Evolutionary conservation across 192 early-diverging fungal genomes (phyloP), one percentile per base, ranked within the genome.

Genomic region (Coemansia sp.): DNA sequence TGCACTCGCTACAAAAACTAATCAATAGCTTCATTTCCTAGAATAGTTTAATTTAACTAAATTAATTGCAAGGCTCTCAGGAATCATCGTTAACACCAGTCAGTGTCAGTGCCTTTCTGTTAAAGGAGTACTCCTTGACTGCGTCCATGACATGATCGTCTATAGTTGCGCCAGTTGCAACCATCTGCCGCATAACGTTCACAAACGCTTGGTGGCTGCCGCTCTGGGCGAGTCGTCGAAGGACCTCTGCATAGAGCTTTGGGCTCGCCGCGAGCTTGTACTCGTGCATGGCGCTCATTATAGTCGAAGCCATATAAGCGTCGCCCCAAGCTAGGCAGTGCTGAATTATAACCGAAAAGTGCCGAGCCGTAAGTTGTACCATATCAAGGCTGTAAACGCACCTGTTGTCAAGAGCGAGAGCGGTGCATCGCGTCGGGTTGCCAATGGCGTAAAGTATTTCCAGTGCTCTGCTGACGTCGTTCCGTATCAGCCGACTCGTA

Each of bases 261-360:
- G 68, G 17, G 1, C 24, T 17, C n/a, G 24, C 56, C 12, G 34
- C 54, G 14, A 70, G 24, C 24, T 29, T 32, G 0, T 11, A 44
- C 29, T 18, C 19, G 39, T 77, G 74, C 74, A 77, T 67, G 17
- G 48, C 60, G 10, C 39, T 19, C 43, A 77, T 39, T 19, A 77
- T 38, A 22, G 15, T 4, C 53, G 58, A n/a, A 1, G 68, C 64
- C 14, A 46, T 15, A 21, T 9, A 41, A 3, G 37, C 21, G 8
- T 63, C 38, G 11, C 48, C 38, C 18, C 9, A 21, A 12, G 26
- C 6, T 5, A 56, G 26, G 21, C 71, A 64, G 44, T 70, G 33
- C 27, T 54, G 36, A 12, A 71, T 50, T 35, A 77, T 39, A 8
- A 56, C 35, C 9, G 52, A 56, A 48, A 77, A 77, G 24, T 63